Evolutionary conservation across 441 rosid genomes (phyloP), one percentile per base, ranked within the genome.

Genomic region (Euphorbia corollata): DNA sequence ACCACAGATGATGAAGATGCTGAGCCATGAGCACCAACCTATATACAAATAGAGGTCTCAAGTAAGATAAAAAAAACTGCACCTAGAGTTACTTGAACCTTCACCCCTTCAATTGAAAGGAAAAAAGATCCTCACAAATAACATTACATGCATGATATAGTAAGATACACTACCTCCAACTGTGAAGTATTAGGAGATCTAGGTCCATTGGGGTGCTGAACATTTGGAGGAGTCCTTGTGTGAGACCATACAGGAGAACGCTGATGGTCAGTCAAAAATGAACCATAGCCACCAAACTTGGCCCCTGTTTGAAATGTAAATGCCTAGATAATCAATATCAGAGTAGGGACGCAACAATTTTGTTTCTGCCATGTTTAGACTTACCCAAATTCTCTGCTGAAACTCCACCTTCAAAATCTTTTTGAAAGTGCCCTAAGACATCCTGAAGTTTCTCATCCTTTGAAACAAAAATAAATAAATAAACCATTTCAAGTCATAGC

Each of bases 231-330:
- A 65, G 89, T 75, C 81, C 75, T 86, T 13, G 87, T 83, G 73
- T 73, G 82, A 76, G 95, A 72, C 79, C 80, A 79, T 61, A 77
- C 73, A 72, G 96, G 98, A 71, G 99, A 90, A 39, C 97, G 93
- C 63, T 84, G 86, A 80, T 83, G 80, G 55, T 92, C 59, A 60
- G 92, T 89, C 73, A 95, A 84, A 79, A 95, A 95, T 20, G 99
- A 95, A 77, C 98, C 99, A 78, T 95, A 95, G 39, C 95, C 97
- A 73, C 97, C 99, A 84, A 73, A 92, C 74, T 86, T 92, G 50
- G 99, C 79, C 73, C 99, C 99, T 95, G 87, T 71, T 72, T 69
- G 67, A 30, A 77, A 71, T 67, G 48, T 74, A 74, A 74, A 63
- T 53, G 65, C 65, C 62, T 24, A 74, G 63, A 50, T 53, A 59